phyloP scores from a whole-genome alignment of 1,139 yeast species.

The Taphrina populina region DNA sequence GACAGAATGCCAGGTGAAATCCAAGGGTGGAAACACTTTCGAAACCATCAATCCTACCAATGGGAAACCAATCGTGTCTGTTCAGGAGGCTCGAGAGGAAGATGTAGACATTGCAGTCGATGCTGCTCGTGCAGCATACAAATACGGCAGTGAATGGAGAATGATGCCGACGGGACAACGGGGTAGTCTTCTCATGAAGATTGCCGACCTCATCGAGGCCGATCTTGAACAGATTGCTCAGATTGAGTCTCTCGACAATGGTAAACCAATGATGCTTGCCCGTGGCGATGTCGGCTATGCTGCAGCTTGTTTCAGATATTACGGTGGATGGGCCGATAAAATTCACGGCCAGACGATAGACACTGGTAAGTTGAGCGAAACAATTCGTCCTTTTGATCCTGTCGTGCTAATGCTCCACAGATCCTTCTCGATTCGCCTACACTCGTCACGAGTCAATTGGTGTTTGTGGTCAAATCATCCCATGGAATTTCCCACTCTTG shows the following conservation, averaged over 20 bases:
- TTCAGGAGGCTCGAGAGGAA: conserved; percentile 62
- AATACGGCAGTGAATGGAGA: conserved; percentile 51
- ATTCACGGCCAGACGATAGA: conserved; percentile 72
- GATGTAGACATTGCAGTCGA: conserved; percentile 78
- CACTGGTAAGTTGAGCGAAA: conserved; percentile 54
- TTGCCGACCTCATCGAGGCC: conserved; percentile 55
- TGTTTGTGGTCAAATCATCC: conserved; percentile 76
- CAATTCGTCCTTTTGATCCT: background rate
- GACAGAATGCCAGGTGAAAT: conserved; percentile 46
- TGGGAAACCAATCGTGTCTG: conserved; percentile 63
- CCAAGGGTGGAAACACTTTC: conserved; percentile 49
- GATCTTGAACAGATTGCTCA: conserved; percentile 55
- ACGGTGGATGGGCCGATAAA: conserved; percentile 89
- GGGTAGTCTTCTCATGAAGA: conserved; percentile 52
- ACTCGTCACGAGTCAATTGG: conserved; percentile 81
- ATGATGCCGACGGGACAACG: conserved; percentile 53
- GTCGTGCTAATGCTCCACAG: background rate
- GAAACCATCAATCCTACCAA: conserved; percentile 68
- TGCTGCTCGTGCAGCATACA: conserved; percentile 70
- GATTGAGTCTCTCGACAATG: conserved; percentile 64
- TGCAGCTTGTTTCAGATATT: conserved; percentile 62
- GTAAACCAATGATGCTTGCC: conserved; percentile 57
- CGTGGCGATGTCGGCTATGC: conserved; percentile 62
- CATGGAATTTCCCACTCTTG: conserved; percentile 85
- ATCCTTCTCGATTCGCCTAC: conserved; percentile 61